phyloP scores from a whole-genome alignment of 306 rosid genomes.

The Astragalus glycyphyllos region DNA sequence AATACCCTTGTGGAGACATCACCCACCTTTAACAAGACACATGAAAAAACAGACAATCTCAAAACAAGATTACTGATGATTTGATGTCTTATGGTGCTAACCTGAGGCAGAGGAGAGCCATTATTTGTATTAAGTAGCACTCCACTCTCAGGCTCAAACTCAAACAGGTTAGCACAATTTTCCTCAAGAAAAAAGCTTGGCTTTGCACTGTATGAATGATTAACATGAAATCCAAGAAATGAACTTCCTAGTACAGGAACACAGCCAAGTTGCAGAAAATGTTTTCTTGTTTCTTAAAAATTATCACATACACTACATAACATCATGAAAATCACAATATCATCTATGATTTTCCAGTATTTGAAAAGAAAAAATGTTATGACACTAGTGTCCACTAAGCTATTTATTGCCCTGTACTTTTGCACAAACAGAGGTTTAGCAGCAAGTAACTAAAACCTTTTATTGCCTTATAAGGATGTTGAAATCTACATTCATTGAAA shows the following conservation, averaged over 20 bases:
- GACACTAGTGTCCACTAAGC: conserved; percentile 1
- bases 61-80: conserved; percentile 8
- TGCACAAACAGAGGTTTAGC: conserved; percentile 8
- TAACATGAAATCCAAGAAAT: conserved; percentile 8
- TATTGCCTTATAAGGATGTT: conserved; percentile 11
- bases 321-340: conserved; percentile 57
- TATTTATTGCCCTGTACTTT: background rate
- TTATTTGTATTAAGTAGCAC: conserved; percentile 88
- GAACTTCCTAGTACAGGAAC: background rate
- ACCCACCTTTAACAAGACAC: conserved; percentile 65
- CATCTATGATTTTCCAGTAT: background rate
- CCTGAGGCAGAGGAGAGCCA: conserved; percentile 92
- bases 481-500: background rate
- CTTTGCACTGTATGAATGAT: conserved; percentile 71
- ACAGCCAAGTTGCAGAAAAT: background rate
- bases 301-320: conserved; percentile 82
- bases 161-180: conserved; percentile 78
- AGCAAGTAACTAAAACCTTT: conserved; percentile 5
- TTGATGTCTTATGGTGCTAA: conserved; percentile 43
- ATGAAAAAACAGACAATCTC: background rate
- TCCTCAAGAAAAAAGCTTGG: conserved; percentile 92
- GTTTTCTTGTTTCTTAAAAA: conserved; percentile 87
- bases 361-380: background rate
- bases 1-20: conserved; percentile 47
- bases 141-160: conserved; percentile 86